These are phyloP conservation scores for Mallotus repandus DNA, from an alignment of 441 rosid species.

Conservation along the genomic window DNA sequence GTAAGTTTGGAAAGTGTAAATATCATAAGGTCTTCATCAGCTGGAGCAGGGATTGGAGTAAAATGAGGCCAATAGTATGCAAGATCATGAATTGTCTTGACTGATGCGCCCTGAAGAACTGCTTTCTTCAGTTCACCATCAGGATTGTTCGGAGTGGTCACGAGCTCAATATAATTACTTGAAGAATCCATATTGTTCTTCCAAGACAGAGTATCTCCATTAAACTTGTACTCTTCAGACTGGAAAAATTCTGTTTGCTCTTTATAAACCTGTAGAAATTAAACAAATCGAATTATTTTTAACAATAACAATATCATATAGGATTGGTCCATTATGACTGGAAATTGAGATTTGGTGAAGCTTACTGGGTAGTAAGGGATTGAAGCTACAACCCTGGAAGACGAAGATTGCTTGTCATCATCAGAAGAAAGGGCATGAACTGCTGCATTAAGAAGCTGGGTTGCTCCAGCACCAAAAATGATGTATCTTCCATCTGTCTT, in stretches of 20 bases:
- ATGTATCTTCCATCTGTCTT: no score
- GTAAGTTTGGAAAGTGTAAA: conserved; percentile 65
- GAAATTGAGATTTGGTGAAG: no score
- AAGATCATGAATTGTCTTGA: conserved; percentile 46
- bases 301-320: no score
- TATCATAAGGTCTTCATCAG: conserved; percentile 36
- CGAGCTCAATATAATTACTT: conserved; percentile 42
- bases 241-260: conserved; percentile 32
- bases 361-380: no score
- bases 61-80: conserved; percentile 79
- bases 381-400: no score
- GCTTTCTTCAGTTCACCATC: conserved; percentile 53
- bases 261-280: conserved; percentile 29
- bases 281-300: no score
- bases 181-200: conserved; percentile 25
- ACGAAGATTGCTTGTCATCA: no score
- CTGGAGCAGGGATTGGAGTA: conserved; percentile 50
- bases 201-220: conserved; percentile 43
- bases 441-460: no score
- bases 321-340: no score
- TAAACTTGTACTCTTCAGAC: conserved; percentile 30
- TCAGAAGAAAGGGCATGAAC: no score
- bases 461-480: no score
- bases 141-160: conserved; percentile 74
- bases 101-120: conserved; percentile 44